Percentiles rank a stretch among this genome's conserved stretches.
Conservation (phyloP, 2,329 filamentous ascomycete species). For the Chaetoscypha palmicola region DNA sequence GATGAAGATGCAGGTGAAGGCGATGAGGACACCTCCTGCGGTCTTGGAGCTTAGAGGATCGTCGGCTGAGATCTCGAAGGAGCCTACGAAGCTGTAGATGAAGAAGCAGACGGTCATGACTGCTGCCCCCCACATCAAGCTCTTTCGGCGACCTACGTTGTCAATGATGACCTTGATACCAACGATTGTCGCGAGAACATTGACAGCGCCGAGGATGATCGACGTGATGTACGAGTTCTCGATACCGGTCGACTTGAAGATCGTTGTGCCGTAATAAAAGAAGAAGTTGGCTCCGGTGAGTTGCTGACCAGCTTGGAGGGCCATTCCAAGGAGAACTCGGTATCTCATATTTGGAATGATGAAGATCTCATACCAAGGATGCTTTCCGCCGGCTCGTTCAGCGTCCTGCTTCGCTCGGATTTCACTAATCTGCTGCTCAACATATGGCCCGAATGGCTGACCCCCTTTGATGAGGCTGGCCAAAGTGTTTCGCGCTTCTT, state of each 20-base stretch:
- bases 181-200: constrained; percentile 58
- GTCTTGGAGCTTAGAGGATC: constrained; percentile 39
- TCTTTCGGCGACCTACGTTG: constrained; percentile 55
- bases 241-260: constrained; percentile 60
- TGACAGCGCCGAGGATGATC: constrained; percentile 61
- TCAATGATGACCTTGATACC: constrained; percentile 62
- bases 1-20: constrained; percentile 61
- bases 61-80: constrained; percentile 37
- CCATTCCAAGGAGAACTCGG: constrained; percentile 54
- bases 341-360: constrained; percentile 61
- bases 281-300: constrained; percentile 63
- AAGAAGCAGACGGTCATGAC: constrained; percentile 57
- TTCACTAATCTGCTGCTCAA: constrained; percentile 44
- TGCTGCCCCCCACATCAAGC: constrained; percentile 54
- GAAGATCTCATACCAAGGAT: constrained; percentile 51
- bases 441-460: constrained; percentile 34
- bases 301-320: constrained; percentile 59
- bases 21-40: constrained; percentile 54
- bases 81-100: constrained; percentile 45
- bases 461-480: constrained; percentile 35
- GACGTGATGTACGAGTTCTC: constrained; percentile 59
- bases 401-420: constrained; percentile 45
- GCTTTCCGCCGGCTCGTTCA: constrained; percentile 34
- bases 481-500: constrained; percentile 43
- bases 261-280: constrained; percentile 60